phyloP scores from a whole-genome alignment of 768 basidiomycete species.

The Leccinum aurantiacum region DNA sequence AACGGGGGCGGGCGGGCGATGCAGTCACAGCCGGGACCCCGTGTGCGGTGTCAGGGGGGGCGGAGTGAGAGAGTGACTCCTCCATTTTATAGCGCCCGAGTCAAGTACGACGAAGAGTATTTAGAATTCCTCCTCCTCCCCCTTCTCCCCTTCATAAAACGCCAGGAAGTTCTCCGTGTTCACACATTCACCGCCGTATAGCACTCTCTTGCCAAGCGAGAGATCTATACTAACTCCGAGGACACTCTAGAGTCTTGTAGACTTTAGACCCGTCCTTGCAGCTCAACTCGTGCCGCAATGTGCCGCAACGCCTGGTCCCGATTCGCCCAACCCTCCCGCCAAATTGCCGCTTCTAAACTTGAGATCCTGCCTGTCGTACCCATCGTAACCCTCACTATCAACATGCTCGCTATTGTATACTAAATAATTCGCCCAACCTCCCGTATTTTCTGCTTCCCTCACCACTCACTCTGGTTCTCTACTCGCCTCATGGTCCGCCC shows the following conservation, averaged over 20 bases:
- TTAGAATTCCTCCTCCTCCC: conserved; percentile 15
- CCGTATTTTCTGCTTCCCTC: conserved; percentile 8
- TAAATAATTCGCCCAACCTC: conserved; percentile 34
- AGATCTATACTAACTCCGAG: conserved; percentile 26
- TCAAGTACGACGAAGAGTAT: conserved; percentile 25
- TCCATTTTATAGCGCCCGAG: conserved; percentile 33
- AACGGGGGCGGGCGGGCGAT: conserved; percentile 15
- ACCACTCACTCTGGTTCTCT: background rate
- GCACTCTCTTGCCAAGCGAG: conserved; percentile 23
- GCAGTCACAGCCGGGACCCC: conserved; percentile 22
- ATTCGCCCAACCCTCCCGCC: conserved; percentile 24
- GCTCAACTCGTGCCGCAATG: conserved; percentile 40
- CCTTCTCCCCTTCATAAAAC: background rate
- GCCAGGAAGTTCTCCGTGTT: conserved; percentile 1
- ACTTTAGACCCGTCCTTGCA: conserved; percentile 34
- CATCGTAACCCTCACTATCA: conserved; percentile 23
- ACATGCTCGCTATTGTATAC: conserved; percentile 37
- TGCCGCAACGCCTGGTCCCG: conserved; percentile 29
- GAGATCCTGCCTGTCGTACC: conserved; percentile 15
- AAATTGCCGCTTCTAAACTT: conserved; percentile 14
- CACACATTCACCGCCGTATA: conserved; percentile 13
- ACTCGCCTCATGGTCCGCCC: conserved; percentile 34
- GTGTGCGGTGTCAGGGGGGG: conserved; percentile 27
- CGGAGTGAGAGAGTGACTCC: conserved; percentile 32
- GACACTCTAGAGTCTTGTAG: conserved; percentile 46